A percentile compares a stretch with the other conserved stretches of the same genome.
Conservation (phyloP, 2,329 filamentous ascomycete genomes). For the Talaromyces islandicus region DNA sequence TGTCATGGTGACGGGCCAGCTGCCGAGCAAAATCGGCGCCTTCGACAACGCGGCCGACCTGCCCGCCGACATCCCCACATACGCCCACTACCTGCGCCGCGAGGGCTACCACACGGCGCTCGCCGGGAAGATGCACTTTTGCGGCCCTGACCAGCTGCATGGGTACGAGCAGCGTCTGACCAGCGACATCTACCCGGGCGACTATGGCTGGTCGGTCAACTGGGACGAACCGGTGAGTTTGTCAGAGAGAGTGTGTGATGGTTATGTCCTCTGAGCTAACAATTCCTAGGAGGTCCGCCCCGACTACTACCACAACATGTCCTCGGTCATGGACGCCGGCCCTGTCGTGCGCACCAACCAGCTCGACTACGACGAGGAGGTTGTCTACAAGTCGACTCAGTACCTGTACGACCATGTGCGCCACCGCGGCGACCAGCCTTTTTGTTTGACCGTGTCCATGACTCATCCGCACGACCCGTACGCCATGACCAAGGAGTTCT, state of each 20-base stretch:
- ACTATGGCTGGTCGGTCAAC: constrained; percentile 91
- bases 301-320: constrained; percentile 96
- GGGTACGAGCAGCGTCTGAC: constrained; percentile 89
- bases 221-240: constrained; percentile 73
- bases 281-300: constrained; percentile 49
- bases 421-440: constrained; percentile 70
- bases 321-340: constrained; percentile 84
- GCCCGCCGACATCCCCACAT: constrained; percentile 77
- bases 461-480: constrained; percentile 95
- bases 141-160: constrained; percentile 82
- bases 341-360: constrained; percentile 88
- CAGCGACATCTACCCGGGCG: constrained; percentile 91
- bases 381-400: constrained; percentile 85
- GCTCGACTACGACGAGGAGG: constrained; percentile 92
- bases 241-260: neutral
- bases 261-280: no score
- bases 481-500: constrained; percentile 88
- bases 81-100: constrained; percentile 81
- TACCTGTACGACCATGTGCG: constrained; percentile 88
- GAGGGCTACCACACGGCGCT: constrained; percentile 85
- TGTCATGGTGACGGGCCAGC: constrained; percentile 86
- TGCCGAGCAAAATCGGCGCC: constrained; percentile 85
- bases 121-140: constrained; percentile 96
- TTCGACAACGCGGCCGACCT: constrained; percentile 89
- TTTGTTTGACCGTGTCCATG: constrained; percentile 84